Evolutionary conservation across 345 rosid species (phyloP), one percentile per base, ranked within the genome.

Genomic region (Hibiscus mutabilis): DNA sequence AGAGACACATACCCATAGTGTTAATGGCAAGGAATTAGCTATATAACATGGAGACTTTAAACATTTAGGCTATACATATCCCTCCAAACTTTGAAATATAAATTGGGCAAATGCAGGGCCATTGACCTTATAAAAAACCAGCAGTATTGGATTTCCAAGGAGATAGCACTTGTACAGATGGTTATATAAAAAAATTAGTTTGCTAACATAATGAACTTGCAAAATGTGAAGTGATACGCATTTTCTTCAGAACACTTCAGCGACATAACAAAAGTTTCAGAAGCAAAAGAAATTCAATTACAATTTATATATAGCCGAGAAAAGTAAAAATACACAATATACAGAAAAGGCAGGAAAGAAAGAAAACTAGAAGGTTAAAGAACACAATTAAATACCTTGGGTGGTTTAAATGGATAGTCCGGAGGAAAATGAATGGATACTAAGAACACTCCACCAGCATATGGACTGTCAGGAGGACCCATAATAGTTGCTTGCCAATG

Each of bases 401-500:
- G 77, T 3, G 77, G 77, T 49, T 74, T 74, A 14, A 74, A 74
- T 25, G 77, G 66, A 53, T 53, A 53, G 11, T 53, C 58, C 12
- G 24, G 24, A 18, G 58, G 58, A 47, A 74, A 74, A 68, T 74
- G 77, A 68, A 74, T 74, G 16, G 59, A 68, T n/a, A 74, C 73
- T 14, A 74, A 67, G 21, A 74, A 74, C 27, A 74, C 77, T 56
- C 77, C 77, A n/a, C 77, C 77, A 0, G 77, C 33, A 18, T 44
- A 74, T 10, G 77, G 77, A 46, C 77, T 74, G 44, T 74, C 77
- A 31, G 73, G 47, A 27, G 77, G 77, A 58, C 77, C 77, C 77
- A 74, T 74, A 16, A 74, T 74, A 18, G 77, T 68, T 56, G 67
- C 58, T 53, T 53, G 58, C 58, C 58, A 53, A 53, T 53, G 58